These are phyloP conservation scores for Candida sithepensis DNA, from an alignment of 805 yeast genomes.

Conservation along the genomic window DNA sequence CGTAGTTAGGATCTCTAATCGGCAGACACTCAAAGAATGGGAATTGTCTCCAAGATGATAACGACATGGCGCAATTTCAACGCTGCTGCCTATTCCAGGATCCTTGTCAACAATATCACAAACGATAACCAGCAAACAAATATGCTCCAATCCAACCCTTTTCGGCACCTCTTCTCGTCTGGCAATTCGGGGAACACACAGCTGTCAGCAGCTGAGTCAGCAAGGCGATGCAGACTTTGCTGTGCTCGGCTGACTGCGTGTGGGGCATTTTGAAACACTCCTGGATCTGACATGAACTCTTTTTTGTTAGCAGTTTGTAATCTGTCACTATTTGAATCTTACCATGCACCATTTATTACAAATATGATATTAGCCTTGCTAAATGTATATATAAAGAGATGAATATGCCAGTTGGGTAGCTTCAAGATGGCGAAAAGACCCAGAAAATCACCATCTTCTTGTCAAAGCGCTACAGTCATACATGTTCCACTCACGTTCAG, in stretches of 20 bases:
- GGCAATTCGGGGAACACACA: no score
- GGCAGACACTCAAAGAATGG: constrained; percentile 83
- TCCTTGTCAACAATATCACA: no score
- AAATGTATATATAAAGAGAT: no score
- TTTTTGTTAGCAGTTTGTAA: neutral
- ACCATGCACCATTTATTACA: neutral
- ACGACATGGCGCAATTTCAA: constrained; percentile 23
- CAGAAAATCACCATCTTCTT: no score
- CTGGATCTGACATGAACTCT: neutral
- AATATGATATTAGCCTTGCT: neutral
- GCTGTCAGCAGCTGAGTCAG: neutral
- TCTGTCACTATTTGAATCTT: neutral
- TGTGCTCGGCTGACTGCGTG: no score
- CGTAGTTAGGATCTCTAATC: constrained; percentile 75
- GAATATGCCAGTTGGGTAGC: no score
- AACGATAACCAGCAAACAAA: no score
- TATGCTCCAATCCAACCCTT: no score
- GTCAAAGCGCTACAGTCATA: no score
- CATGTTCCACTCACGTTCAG: neutral
- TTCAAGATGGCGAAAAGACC: no score
- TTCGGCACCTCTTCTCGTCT: no score
- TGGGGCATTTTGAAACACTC: neutral
- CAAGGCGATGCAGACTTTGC: neutral
- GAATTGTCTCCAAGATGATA: constrained; percentile 56
- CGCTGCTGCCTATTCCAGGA: no score